Evolutionary conservation across 805 yeast genomes (phyloP).

Genomic region (Tetrapisispora namnaoensis): DNA sequence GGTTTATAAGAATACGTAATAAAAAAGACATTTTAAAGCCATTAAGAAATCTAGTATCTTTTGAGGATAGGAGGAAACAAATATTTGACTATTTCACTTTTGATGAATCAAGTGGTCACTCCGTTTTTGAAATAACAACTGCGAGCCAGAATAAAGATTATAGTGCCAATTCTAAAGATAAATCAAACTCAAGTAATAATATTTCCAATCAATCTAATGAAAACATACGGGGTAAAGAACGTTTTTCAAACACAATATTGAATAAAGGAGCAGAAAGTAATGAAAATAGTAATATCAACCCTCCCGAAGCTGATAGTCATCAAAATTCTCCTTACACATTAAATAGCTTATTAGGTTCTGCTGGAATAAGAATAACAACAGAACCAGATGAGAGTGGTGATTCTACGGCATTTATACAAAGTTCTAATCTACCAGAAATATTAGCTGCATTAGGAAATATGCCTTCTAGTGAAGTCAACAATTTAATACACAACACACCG

Average conservation of each 20-base stretch:
- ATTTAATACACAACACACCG: constrained; percentile 27
- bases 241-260: too few species aligned
- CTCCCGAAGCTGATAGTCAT: not conserved
- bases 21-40: constrained; percentile 1
- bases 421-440: constrained; percentile 53
- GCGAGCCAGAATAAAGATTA: constrained; percentile 21
- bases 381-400: constrained; percentile 33
- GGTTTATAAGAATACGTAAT: constrained; percentile 47
- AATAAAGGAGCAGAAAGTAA: too few species aligned
- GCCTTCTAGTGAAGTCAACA: not conserved
- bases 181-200: constrained; percentile 6
- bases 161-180: not conserved
- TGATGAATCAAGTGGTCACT: constrained; percentile 32
- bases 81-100: constrained; percentile 43
- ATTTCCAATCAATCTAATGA: not conserved
- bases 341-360: constrained; percentile 24
- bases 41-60: constrained; percentile 25
- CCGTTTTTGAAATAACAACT: constrained; percentile 30
- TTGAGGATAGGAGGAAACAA: constrained; percentile 44
- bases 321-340: constrained; percentile 13
- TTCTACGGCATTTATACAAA: constrained; percentile 44
- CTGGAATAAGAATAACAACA: constrained; percentile 20
- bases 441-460: constrained; percentile 40
- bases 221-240: too few species aligned
- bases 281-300: not conserved